These are phyloP conservation scores for Dacryopinax spathularia DNA, from an alignment of 768 basidiomycete genomes.

Conservation along the genomic window DNA sequence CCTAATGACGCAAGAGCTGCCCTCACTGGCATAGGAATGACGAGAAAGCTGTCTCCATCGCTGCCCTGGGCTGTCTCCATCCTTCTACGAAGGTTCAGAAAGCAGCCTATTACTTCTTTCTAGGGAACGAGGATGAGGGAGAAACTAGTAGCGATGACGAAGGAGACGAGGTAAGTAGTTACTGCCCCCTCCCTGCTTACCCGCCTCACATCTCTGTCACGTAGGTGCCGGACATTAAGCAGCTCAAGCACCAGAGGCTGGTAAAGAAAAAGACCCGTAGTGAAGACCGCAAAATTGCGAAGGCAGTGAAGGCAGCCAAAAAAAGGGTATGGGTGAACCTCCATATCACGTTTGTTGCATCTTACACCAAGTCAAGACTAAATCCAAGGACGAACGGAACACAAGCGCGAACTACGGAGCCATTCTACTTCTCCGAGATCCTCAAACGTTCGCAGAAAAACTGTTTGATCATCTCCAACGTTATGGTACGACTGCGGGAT, in stretches of 20 bases:
- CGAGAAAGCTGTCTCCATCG: constrained; percentile 81
- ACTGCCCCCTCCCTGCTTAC: not conserved
- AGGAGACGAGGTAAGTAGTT: constrained; percentile 36
- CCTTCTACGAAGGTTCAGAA: constrained; percentile 88
- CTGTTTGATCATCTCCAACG: constrained; percentile 69
- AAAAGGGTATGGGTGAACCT: constrained; percentile 22
- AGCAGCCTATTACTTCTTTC: constrained; percentile 89
- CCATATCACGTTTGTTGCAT: not conserved
- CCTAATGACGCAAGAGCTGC: not conserved
- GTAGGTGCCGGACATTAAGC: constrained; percentile 51
- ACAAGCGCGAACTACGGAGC: constrained; percentile 68
- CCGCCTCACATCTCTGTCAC: not conserved
- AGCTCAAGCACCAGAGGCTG: constrained; percentile 71
- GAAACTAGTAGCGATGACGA: constrained; percentile 42
- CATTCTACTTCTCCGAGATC: constrained; percentile 81
- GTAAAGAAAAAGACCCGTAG: constrained; percentile 88
- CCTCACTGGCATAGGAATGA: constrained; percentile 47
- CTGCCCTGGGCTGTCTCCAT: constrained; percentile 84
- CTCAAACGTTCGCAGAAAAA: constrained; percentile 89
- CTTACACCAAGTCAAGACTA: constrained; percentile 13
- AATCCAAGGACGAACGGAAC: constrained; percentile 17
- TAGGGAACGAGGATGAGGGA: constrained; percentile 69
- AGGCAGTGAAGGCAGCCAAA: constrained; percentile 56
- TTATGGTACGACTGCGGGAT: constrained; percentile 37
- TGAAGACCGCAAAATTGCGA: constrained; percentile 65